Evolutionary conservation across 2,329 filamentous ascomycete genomes (phyloP).

Genomic region (Fusarium sororula): DNA sequence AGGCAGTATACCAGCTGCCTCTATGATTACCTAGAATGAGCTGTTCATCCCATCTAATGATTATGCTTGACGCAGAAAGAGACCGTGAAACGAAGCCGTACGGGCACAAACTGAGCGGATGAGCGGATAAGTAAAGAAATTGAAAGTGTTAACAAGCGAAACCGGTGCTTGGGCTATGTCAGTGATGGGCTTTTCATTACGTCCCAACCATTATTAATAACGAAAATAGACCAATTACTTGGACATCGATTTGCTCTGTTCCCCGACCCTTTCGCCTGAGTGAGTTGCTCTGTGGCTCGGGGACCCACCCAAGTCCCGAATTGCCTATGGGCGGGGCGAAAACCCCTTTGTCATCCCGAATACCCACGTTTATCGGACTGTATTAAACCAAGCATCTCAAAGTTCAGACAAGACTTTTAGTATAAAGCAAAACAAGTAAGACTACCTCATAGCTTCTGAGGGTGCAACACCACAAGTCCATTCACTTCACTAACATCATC

Average conservation of each 20-base stretch:
- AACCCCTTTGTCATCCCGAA: background rate
- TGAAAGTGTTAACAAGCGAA: background rate
- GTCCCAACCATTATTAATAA: too few species aligned
- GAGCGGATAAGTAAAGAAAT: background rate
- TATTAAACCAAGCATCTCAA: background rate
- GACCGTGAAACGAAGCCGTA: too few species aligned
- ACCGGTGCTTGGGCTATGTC: background rate
- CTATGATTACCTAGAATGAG: too few species aligned
- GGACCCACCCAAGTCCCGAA: background rate
- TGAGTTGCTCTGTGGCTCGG: background rate
- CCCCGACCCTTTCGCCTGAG: background rate
- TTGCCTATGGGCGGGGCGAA: background rate
- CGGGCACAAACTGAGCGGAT: background rate
- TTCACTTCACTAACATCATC: background rate
- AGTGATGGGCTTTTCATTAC: background rate
- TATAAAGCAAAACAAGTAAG: background rate
- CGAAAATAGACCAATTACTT: background rate
- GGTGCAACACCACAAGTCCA: background rate
- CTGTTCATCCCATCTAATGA: too few species aligned
- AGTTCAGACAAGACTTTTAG: background rate
- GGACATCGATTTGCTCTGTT: background rate
- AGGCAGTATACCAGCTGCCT: too few species aligned
- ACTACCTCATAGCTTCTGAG: background rate
- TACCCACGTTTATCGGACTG: background rate
- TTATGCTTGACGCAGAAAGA: too few species aligned